These are phyloP conservation scores for Mortierella sp. DNA, from an alignment of 371 early-diverging fungal species.

Conservation along the genomic window DNA sequence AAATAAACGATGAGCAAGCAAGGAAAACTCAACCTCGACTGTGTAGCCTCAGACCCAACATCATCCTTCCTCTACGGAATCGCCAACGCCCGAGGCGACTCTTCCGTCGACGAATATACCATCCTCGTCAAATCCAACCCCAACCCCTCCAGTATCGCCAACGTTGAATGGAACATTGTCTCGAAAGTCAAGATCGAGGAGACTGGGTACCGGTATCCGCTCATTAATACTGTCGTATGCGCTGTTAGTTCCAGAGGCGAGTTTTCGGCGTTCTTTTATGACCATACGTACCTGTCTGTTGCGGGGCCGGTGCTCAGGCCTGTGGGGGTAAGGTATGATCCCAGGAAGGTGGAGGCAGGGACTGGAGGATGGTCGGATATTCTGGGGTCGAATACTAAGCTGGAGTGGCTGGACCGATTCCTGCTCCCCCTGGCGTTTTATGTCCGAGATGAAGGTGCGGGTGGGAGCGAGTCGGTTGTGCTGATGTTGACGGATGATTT, in stretches of 20 bases:
- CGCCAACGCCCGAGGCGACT: background rate
- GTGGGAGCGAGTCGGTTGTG: background rate
- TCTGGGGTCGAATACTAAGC: background rate
- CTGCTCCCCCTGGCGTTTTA: background rate
- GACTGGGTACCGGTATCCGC: background rate
- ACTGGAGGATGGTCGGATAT: background rate
- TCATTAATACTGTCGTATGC: background rate
- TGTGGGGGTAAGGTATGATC: background rate
- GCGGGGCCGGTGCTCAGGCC: background rate
- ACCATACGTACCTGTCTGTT: background rate
- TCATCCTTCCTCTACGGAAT: background rate
- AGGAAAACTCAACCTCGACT: background rate
- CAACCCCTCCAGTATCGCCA: background rate
- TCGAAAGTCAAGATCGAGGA: background rate
- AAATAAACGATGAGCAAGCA: background rate
- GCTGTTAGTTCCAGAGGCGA: background rate
- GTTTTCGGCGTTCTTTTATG: background rate
- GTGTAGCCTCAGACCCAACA: background rate
- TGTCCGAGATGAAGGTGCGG: background rate
- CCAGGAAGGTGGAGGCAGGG: background rate
- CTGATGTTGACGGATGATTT: background rate
- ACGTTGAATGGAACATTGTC: background rate
- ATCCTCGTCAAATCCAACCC: background rate
- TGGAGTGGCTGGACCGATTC: no score
- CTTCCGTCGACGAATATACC: background rate